These are phyloP conservation scores for Exophiala mesophila DNA, from an alignment of 2,329 filamentous ascomycete species.

Conservation along the genomic window DNA sequence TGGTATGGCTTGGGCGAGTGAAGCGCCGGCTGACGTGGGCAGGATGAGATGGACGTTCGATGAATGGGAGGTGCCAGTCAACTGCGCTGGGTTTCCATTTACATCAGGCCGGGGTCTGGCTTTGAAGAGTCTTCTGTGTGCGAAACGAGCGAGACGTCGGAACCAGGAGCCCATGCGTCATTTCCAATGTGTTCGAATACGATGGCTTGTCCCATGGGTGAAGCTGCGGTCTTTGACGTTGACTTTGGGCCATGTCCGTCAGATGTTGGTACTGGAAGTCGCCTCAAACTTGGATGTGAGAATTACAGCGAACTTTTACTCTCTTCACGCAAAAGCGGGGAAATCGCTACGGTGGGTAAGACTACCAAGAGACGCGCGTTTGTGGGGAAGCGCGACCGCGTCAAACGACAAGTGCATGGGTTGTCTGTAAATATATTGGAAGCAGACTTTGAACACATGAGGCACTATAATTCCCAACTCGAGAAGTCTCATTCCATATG, in stretches of 20 bases:
- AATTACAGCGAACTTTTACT: too few relatives aligned
- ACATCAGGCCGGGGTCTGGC: slow-evolving; percentile 4
- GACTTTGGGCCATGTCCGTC: too few relatives aligned
- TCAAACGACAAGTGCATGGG: neutral
- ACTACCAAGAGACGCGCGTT: neutral
- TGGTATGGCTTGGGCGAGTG: slow-evolving; percentile 7
- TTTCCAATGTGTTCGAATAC: too few relatives aligned
- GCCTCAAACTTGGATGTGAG: too few relatives aligned
- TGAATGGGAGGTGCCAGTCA: neutral
- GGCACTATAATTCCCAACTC: too few relatives aligned
- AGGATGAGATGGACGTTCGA: neutral
- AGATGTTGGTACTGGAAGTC: too few relatives aligned
- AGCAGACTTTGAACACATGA: too few relatives aligned
- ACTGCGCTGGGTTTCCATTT: slow-evolving; percentile 2
- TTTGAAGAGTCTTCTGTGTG: slow-evolving; percentile 9
- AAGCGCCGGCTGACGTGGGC: slow-evolving; percentile 12
- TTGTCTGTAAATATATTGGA: too few relatives aligned
- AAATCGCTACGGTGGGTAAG: neutral
- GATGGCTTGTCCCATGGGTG: too few relatives aligned
- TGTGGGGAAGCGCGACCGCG: slow-evolving; percentile 9
- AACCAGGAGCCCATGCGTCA: slow-evolving; percentile 18
- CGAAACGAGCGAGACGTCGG: slow-evolving; percentile 10
- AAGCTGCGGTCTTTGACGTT: too few relatives aligned
- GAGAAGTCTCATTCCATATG: too few relatives aligned
- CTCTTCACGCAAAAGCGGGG: neutral